These are phyloP conservation scores for Ligustrum vulgare DNA, from an alignment of 257 asterid species.

Conservation along the genomic window DNA sequence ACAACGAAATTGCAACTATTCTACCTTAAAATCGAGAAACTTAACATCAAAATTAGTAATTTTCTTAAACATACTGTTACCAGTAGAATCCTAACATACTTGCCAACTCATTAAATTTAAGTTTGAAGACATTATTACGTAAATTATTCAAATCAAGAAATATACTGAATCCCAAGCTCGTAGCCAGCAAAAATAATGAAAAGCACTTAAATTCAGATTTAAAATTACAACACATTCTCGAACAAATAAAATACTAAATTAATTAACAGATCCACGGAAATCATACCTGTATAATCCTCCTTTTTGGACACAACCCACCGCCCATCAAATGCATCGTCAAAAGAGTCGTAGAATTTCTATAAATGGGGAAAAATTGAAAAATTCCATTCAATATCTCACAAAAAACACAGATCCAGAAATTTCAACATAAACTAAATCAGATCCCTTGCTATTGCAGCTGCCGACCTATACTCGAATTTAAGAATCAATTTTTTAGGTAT, in stretches of 20 bases:
- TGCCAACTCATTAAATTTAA: neutral
- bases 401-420: slow-evolving; percentile 14
- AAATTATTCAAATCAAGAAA: neutral
- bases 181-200: neutral
- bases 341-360: slow-evolving; percentile 78
- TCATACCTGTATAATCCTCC: slow-evolving; percentile 67
- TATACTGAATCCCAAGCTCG: neutral
- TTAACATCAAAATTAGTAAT: neutral
- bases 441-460: neutral
- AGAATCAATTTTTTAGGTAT: neutral
- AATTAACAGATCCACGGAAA: slow-evolving; percentile 20
- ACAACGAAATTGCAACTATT: neutral
- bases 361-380: slow-evolving; percentile 21
- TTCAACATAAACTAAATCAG: neutral
- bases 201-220: neutral
- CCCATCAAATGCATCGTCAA: slow-evolving; percentile 78
- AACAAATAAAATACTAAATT: neutral
- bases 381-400: neutral
- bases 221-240: neutral
- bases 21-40: neutral
- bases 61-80: neutral
- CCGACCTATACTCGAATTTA: neutral
- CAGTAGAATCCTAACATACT: neutral
- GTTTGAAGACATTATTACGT: neutral
- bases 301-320: slow-evolving; percentile 79